Conservation (phyloP, 225 moss, liverwort and hornwort species). For the Takakia lepidozioides region DNA sequence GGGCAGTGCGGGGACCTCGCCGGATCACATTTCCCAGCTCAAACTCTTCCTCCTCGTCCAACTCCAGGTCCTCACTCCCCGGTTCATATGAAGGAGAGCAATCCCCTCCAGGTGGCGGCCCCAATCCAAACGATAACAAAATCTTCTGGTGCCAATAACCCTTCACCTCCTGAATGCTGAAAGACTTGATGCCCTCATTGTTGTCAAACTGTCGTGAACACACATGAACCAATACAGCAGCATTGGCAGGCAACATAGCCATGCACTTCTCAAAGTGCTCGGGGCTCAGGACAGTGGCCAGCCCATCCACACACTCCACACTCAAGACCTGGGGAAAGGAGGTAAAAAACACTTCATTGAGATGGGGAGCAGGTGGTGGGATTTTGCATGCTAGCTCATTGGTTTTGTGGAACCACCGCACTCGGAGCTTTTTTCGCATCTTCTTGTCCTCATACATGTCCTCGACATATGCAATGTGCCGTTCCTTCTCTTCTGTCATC, state of each 20-base stretch:
- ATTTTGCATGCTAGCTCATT: constrained; percentile 71
- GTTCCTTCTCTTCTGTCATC: constrained; percentile 77
- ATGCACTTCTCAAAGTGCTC: constrained; percentile 57
- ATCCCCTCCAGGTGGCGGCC: constrained; percentile 18
- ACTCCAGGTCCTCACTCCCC: constrained; percentile 67
- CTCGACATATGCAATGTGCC: constrained; percentile 79
- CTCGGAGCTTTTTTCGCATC: constrained; percentile 70
- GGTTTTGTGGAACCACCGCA: constrained; percentile 84
- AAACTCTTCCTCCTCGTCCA: constrained; percentile 71
- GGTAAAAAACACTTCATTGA: constrained; percentile 65
- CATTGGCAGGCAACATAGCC: constrained; percentile 23
- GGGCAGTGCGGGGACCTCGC: constrained; percentile 75
- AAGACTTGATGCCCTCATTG: constrained; percentile 59
- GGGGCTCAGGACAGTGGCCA: constrained; percentile 68
- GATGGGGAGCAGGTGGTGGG: constrained; percentile 60
- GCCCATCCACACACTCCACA: constrained; percentile 86
- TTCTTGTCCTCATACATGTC: constrained; percentile 86
- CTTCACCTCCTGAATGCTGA: constrained; percentile 61
- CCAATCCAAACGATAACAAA: constrained; percentile 36
- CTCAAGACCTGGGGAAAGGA: constrained; percentile 71
- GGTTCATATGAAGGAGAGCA: constrained; percentile 44
- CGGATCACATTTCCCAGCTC: constrained; percentile 56
- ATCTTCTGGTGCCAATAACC: constrained; percentile 68
- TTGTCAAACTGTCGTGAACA: constrained; percentile 74
- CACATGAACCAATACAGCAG: constrained; percentile 35